These are phyloP conservation scores for Kazachstania martiniae DNA, from an alignment of 805 yeast species.

Conservation along the genomic window DNA sequence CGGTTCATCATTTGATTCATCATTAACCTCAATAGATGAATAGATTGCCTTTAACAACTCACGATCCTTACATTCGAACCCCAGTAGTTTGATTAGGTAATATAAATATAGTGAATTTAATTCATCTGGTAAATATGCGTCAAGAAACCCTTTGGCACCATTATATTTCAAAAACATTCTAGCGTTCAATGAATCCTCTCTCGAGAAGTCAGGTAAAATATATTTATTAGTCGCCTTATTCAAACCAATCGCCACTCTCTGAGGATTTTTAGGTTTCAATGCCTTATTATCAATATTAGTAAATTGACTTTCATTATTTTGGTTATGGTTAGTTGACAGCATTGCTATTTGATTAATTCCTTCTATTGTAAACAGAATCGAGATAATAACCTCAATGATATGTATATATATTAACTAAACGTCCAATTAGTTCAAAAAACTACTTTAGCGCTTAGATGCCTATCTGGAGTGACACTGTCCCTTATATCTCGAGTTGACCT, in stretches of 20 bases:
- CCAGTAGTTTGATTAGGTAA: constrained; percentile 48
- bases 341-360: no score
- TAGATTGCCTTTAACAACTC: constrained; percentile 25
- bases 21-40: constrained; percentile 18
- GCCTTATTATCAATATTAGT: background rate
- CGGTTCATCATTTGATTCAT: constrained; percentile 10
- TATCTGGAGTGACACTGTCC: background rate
- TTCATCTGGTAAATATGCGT: constrained; percentile 47
- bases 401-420: no score
- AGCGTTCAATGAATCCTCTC: constrained; percentile 36
- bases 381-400: no score
- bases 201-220: constrained; percentile 30
- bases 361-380: no score
- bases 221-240: constrained; percentile 23
- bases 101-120: constrained; percentile 49
- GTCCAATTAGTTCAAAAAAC: no score
- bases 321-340: no score
- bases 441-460: no score
- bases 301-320: no score
- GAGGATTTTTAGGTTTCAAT: constrained; percentile 12
- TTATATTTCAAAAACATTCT: constrained; percentile 43
- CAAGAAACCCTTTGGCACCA: constrained; percentile 53
- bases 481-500: no score
- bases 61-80: constrained; percentile 36
- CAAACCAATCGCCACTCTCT: constrained; percentile 15